A percentile compares a stretch with the other conserved stretches of the same genome.
Evolutionary conservation across 2,329 filamentous ascomycete genomes (phyloP).

Genomic region (Biscogniauxia sp.): DNA sequence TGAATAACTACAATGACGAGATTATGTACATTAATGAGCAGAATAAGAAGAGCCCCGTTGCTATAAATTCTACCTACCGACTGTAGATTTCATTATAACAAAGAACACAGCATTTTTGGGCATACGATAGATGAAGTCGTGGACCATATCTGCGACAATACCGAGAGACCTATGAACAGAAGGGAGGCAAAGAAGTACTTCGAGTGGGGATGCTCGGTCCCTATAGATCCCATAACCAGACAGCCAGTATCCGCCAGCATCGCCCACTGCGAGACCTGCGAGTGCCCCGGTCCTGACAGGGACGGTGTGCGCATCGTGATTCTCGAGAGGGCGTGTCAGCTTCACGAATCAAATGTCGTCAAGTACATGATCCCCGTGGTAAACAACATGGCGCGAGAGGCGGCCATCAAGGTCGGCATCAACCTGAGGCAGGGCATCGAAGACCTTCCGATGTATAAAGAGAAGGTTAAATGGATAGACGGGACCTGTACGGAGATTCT

Average conservation of each 20-base stretch:
- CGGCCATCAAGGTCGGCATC: conserved; percentile 6
- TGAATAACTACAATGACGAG: background rate
- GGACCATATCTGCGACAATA: background rate
- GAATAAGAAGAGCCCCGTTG: background rate
- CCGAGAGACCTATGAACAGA: background rate
- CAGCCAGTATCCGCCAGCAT: conserved; percentile 4
- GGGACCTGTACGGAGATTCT: conserved; percentile 7
- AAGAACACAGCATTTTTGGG: background rate
- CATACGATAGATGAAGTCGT: background rate
- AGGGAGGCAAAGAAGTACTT: conserved; percentile 2
- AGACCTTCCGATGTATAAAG: conserved; percentile 5
- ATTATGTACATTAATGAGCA: background rate
- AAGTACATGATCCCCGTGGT: conserved; percentile 11
- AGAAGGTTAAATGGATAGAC: conserved; percentile 3
- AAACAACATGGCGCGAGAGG: conserved; percentile 5
- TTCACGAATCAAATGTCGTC: conserved; percentile 13
- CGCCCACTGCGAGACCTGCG: conserved; percentile 3
- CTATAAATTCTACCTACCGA: background rate
- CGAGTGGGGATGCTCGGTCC: conserved; percentile 9
- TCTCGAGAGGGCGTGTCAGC: conserved; percentile 4
- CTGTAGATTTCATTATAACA: background rate
- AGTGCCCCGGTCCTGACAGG: conserved; percentile 3
- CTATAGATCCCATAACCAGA: conserved; percentile 4
- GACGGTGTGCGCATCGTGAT: conserved; percentile 4
- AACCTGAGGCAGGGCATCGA: conserved; percentile 6